Evolutionary conservation across 2,329 filamentous ascomycete species (phyloP).

Genomic region (Cladosporium sp.): DNA sequence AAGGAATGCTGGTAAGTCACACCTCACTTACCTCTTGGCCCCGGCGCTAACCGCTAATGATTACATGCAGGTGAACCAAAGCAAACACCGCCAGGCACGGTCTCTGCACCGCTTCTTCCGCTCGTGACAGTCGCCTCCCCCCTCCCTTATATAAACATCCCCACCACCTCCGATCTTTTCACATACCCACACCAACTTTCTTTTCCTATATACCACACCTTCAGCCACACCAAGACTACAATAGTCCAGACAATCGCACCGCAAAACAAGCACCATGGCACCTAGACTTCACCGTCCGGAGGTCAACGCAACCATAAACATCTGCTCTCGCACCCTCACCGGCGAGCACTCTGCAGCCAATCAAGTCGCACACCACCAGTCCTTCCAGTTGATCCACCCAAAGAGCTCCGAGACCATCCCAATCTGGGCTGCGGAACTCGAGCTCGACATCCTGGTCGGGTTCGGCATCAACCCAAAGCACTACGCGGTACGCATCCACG

Average conservation of each 20-base stretch:
- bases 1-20: not conserved
- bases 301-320: not conserved
- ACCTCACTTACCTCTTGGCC: not conserved
- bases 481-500: not conserved
- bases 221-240: not conserved
- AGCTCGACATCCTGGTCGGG: conserved; percentile 61
- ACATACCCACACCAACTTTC: not conserved
- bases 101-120: not conserved
- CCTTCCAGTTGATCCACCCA: not conserved
- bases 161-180: not conserved
- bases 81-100: not conserved
- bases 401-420: not conserved
- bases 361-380: not conserved
- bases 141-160: not conserved
- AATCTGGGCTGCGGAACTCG: conserved; percentile 66
- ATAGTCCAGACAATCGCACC: not conserved
- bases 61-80: not conserved
- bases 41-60: not conserved
- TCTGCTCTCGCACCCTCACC: not conserved
- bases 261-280: not conserved
- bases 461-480: conserved; percentile 1
- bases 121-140: not conserved
- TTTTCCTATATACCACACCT: not conserved
- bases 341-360: not conserved
- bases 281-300: not conserved